Evolutionary conservation across 257 asterid genomes (phyloP).

Genomic region (Craterostigma plantagineum): DNA sequence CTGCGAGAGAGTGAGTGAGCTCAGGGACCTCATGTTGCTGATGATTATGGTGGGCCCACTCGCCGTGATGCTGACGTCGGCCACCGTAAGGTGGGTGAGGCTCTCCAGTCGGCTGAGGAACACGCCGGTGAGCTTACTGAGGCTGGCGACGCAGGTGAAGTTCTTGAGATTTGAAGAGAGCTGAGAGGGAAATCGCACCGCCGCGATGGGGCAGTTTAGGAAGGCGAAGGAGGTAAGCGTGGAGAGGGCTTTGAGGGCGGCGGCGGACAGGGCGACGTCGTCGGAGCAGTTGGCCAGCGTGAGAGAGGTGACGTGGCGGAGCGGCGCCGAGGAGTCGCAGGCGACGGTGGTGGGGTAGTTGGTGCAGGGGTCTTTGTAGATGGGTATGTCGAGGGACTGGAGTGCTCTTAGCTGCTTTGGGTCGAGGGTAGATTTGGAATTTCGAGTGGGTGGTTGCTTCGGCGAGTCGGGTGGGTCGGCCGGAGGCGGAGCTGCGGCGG

Average conservation of each 20-base stretch:
- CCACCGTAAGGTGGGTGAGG: constrained; percentile 39
- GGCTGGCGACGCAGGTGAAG: constrained; percentile 60
- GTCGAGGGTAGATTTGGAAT: constrained; percentile 35
- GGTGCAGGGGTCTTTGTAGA: constrained; percentile 56
- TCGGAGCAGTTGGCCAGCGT: constrained; percentile 71
- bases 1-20: constrained; percentile 37
- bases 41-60: constrained; percentile 54
- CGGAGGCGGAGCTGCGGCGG: constrained; percentile 15
- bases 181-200: constrained; percentile 47
- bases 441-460: not conserved
- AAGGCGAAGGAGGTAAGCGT: constrained; percentile 44
- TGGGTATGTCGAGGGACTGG: constrained; percentile 56
- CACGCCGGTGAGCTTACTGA: constrained; percentile 49
- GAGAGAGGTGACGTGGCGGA: constrained; percentile 69
- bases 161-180: constrained; percentile 39
- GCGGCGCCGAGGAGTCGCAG: constrained; percentile 62
- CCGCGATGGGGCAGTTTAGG: constrained; percentile 62
- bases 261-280: constrained; percentile 40
- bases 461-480: constrained; percentile 16
- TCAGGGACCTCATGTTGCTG: constrained; percentile 23
- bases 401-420: constrained; percentile 72
- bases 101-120: constrained; percentile 51
- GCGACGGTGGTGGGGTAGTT: constrained; percentile 19
- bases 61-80: constrained; percentile 28
- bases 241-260: constrained; percentile 65